Evolutionary conservation across 331 rosid genomes (phyloP), one percentile per base, ranked within the genome.

Genomic region (Telfairia occidentalis): DNA sequence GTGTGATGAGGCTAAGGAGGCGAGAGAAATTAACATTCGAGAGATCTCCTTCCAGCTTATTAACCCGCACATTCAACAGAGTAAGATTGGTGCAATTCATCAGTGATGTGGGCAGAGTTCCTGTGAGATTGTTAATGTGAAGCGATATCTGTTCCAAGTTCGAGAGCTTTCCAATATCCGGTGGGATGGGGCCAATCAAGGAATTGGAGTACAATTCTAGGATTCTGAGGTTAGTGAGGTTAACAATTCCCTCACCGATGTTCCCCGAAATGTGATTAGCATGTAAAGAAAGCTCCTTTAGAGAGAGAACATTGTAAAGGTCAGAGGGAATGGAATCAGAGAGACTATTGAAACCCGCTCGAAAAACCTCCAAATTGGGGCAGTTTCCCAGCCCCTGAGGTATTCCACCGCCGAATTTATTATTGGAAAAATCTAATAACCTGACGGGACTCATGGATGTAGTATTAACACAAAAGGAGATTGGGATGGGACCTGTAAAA

Each of bases 181-280:
- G 21, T 0, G 97, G 98, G 28, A 94, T 82, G 40, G 54, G 2
- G 16, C 97, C 96, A 7, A 3, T 18, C 34, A 94, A 85, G 5
- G 65, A 24, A 81, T 94, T 94, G 58, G 92, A 94, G 71, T 78
- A 89, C 28, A 94, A 94, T 83, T 88, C 96, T 32, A 94, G 87
- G 77, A 80, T 82, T 71, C 67, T 85, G 81, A 94, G 95, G 28
- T 82, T 83, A 6, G 69, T 71, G 53, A 94, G 92, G 15, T 71
- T 78, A 70, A 63, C 75, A 30, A 94, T 82, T 66, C 75, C 85
- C 57, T 80, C 75, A 16, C 40, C 82, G 71, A 94, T 86, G 18
- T 77, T 81, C 71, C 98, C 98, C 13, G 16, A 24, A 46, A 94
- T 78, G 28, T 19, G 69, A 83, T 94, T 94, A 35, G 67, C 75